Conservation (phyloP, 495 filamentous ascomycete species). For the Pseudomonodictys pantanalensis region DNA sequence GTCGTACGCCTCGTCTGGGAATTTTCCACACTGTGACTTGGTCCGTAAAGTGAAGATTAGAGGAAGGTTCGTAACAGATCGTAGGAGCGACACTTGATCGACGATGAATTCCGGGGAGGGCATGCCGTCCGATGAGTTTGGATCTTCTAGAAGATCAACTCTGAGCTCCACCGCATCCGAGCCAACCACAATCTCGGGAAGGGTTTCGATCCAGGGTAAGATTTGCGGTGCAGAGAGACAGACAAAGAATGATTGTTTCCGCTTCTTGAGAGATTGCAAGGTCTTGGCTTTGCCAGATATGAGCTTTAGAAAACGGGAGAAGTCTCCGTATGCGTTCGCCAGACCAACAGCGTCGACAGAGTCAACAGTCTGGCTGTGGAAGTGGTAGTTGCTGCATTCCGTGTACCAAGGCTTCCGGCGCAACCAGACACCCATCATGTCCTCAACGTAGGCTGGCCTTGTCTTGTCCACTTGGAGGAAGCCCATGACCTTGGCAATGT, state of each 20-base stretch:
- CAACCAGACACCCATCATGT: conserved; percentile 89
- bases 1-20: conserved; percentile 72
- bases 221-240: conserved; percentile 81
- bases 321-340: conserved; percentile 68
- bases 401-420: conserved; percentile 88
- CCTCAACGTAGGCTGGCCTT: conserved; percentile 87
- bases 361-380: conserved; percentile 70
- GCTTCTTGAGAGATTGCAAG: conserved; percentile 63
- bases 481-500: conserved; percentile 83
- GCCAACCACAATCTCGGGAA: conserved; percentile 74
- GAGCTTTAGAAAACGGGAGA: conserved; percentile 69
- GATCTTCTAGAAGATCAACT: conserved; percentile 86
- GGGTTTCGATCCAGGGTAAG: conserved; percentile 55
- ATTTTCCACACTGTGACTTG: conserved; percentile 78
- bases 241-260: conserved; percentile 85
- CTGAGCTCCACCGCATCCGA: conserved; percentile 91
- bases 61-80: conserved; percentile 71
- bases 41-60: conserved; percentile 93
- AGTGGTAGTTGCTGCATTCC: conserved; percentile 93
- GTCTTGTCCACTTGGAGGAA: conserved; percentile 88
- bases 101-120: conserved; percentile 72
- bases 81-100: conserved; percentile 76
- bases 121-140: conserved; percentile 54
- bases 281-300: conserved; percentile 68
- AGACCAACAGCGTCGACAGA: conserved; percentile 59